Percentiles rank a stretch among this genome's conserved stretches.
Conservation (phyloP, 495 filamentous ascomycete species). For the Articulospora tetracladia region DNA sequence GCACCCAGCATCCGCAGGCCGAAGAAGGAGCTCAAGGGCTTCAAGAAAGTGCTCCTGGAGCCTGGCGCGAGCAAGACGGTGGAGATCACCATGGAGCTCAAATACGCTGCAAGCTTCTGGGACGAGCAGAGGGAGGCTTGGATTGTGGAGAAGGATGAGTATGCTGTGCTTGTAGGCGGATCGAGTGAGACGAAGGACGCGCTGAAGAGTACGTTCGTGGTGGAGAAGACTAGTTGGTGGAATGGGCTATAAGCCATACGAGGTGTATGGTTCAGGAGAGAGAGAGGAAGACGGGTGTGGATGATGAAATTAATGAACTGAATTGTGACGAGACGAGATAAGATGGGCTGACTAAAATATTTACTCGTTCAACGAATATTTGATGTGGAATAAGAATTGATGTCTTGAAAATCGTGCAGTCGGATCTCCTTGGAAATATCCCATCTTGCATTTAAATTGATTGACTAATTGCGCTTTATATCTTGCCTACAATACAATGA, state of each 20-base stretch:
- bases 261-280: not conserved
- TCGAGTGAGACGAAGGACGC: conserved; percentile 45
- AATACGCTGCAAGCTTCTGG: conserved; percentile 64
- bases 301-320: too few relatives aligned
- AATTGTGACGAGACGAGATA: too few relatives aligned
- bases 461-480: too few relatives aligned
- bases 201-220: conserved; percentile 42
- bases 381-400: too few relatives aligned
- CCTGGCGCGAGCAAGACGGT: conserved; percentile 66
- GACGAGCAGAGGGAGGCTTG: conserved; percentile 64
- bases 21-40: conserved; percentile 74
- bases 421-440: too few relatives aligned
- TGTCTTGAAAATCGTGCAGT: too few relatives aligned
- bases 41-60: conserved; percentile 69
- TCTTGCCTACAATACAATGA: too few relatives aligned
- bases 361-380: too few relatives aligned
- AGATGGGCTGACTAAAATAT: too few relatives aligned
- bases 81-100: conserved; percentile 38
- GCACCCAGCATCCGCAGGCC: conserved; percentile 46
- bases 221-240: conserved; percentile 59
- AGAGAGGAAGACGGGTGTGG: too few relatives aligned
- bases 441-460: too few relatives aligned
- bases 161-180: conserved; percentile 49
- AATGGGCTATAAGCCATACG: conserved; percentile 28
- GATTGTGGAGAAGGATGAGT: conserved; percentile 62